Evolutionary conservation across 2,329 filamentous ascomycete species (phyloP).

Genomic region (Zalaria sp.): DNA sequence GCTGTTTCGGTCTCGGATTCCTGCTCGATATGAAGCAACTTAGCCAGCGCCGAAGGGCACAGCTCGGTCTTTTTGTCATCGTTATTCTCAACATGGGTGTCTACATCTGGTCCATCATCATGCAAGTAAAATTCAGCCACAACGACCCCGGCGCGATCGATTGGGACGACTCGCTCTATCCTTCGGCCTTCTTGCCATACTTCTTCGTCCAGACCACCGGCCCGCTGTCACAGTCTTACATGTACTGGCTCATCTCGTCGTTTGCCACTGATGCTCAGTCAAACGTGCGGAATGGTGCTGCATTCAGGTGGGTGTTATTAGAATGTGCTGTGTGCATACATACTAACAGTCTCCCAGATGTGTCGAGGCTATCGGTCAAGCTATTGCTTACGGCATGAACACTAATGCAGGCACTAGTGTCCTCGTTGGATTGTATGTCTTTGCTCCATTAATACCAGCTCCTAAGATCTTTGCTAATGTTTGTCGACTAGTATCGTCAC

Average conservation of each 20-base stretch:
- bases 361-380: slow-evolving; percentile 3
- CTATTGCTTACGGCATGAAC: slow-evolving; percentile 4
- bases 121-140: slow-evolving; percentile 4
- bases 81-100: slow-evolving; percentile 30
- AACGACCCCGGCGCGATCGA: slow-evolving; percentile 2
- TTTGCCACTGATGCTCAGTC: slow-evolving; percentile 6
- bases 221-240: slow-evolving; percentile 3
- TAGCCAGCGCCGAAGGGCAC: slow-evolving; percentile 37
- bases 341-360: background rate
- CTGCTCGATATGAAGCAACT: slow-evolving; percentile 54
- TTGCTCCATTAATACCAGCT: background rate
- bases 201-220: slow-evolving; percentile 5
- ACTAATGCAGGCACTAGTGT: slow-evolving; percentile 1
- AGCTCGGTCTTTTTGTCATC: slow-evolving; percentile 30
- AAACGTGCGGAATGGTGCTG: slow-evolving; percentile 16
- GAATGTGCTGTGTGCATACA: no score
- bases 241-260: slow-evolving; percentile 4
- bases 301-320: slow-evolving; percentile 3
- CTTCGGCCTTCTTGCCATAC: slow-evolving; percentile 1
- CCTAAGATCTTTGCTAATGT: no score
- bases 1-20: slow-evolving; percentile 35
- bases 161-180: slow-evolving; percentile 2
- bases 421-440: background rate
- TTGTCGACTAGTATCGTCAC: slow-evolving; percentile 18
- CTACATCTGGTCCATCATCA: slow-evolving; percentile 4